Evolutionary conservation across 2,329 filamentous ascomycete genomes (phyloP).

Genomic region (Orbilia ellipsospora): DNA sequence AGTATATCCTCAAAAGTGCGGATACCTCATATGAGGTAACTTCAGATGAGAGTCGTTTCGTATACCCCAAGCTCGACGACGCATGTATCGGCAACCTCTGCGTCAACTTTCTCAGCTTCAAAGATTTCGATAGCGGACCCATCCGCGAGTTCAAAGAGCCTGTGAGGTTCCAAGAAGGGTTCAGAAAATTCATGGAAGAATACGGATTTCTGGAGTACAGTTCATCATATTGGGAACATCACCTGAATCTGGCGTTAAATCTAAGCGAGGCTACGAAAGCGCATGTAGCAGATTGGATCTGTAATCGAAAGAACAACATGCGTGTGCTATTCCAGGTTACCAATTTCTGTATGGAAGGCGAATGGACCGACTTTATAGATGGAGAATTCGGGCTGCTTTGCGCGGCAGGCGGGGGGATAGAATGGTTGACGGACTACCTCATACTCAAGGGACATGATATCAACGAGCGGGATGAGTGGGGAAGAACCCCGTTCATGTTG

Average conservation of each 20-base stretch:
- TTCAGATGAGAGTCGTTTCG: neutral
- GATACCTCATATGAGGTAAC: slow-evolving; percentile 3
- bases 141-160: slow-evolving; percentile 13
- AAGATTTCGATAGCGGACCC: slow-evolving; percentile 26
- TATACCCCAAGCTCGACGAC: slow-evolving; percentile 19
- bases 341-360: neutral
- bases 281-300: slow-evolving; percentile 7
- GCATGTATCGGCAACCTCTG: slow-evolving; percentile 25
- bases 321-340: slow-evolving; percentile 7
- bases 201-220: slow-evolving; percentile 24
- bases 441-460: slow-evolving; percentile 14
- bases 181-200: slow-evolving; percentile 25
- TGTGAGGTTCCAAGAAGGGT: slow-evolving; percentile 11
- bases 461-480: slow-evolving; percentile 19
- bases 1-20: slow-evolving; percentile 27
- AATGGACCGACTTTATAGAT: slow-evolving; percentile 10
- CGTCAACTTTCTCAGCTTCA: slow-evolving; percentile 30
- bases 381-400: slow-evolving; percentile 10
- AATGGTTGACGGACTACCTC: slow-evolving; percentile 23
- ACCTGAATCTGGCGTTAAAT: slow-evolving; percentile 6
- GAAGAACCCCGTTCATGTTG: slow-evolving; percentile 10
- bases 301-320: slow-evolving; percentile 24
- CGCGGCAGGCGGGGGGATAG: slow-evolving; percentile 8
- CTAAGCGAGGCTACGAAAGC: slow-evolving; percentile 25
- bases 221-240: slow-evolving; percentile 11